Base-by-base conservation (phyloP, 371 early-diverging fungal species). In the Haplosporangium sp. region DNA sequence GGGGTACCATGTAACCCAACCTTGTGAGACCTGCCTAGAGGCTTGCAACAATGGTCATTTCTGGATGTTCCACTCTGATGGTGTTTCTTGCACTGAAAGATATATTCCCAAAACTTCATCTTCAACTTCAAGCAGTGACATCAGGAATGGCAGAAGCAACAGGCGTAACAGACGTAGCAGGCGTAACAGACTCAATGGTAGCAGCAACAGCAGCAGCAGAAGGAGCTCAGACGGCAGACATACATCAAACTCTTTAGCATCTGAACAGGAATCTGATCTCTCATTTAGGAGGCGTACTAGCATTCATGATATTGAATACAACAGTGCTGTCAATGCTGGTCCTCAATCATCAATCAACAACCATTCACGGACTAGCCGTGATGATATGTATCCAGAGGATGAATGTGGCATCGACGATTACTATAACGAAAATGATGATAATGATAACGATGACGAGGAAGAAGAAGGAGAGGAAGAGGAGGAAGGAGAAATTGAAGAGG, bases 11-110 rank as follows among this genome's bases (percentile, higher is more conserved):
- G 95, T 98, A 10, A 95, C 96, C 0, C 95, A 95, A 73, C 98
- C 99, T 9, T 99, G 99, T 84, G 84, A 88, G n/a, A 87, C 85
- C 59, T 99, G 99, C 81, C 86, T 98, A 47, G 93, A 92, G 39
- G 89, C 95, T 40, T 94, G 96, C 76, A 96, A 98, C 86, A 99
- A 97, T 82, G 98, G 98, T 5, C 98, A 98, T 77, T 95, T 97
- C 76, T 97, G 97, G 97, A 98, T 99, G 97, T 98, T 98, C 77
- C 92, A 95, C 73, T 92, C 92, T 0, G 96, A 94, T 56, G 91
- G 90, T 10, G 96, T 97, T 56, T 73, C 73, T n/a, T 78, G 78
- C 50, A 73, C 78, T 2, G 78, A 78, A 37, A 66, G 78, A 0
- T 70, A 63, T 45, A 38, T 78, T n/a, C 78, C 78, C 44, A 73